phyloP scores from a whole-genome alignment of 1,284 basidiomycete genomes.

The Dichomitus squalens region DNA sequence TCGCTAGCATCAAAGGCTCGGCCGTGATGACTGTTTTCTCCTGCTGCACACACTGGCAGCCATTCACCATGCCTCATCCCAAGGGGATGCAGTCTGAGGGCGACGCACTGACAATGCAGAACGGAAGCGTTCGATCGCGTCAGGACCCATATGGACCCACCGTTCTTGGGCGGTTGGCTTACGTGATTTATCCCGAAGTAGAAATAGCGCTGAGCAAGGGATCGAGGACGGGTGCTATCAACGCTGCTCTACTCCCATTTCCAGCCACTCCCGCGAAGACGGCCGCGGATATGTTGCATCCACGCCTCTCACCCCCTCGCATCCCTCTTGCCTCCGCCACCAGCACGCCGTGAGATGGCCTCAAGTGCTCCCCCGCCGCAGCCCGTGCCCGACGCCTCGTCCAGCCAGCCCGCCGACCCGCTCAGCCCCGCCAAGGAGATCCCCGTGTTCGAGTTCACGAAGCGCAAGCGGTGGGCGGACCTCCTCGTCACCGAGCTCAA shows the following conservation, averaged over 20 bases:
- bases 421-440: slow-evolving; percentile 18
- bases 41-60: too few relatives aligned
- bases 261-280: not conserved
- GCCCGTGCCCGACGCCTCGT: not conserved
- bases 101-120: not conserved
- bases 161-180: slow-evolving; percentile 1
- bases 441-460: slow-evolving; percentile 74
- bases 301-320: not conserved
- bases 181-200: slow-evolving; percentile 5
- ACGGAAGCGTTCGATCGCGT: slow-evolving; percentile 4
- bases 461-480: slow-evolving; percentile 85
- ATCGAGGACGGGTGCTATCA: slow-evolving; percentile 1
- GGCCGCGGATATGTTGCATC: not conserved
- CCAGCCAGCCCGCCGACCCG: not conserved
- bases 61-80: too few relatives aligned
- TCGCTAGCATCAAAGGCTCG: not conserved
- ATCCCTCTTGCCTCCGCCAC: not conserved
- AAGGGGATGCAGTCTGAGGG: too few relatives aligned
- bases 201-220: not conserved
- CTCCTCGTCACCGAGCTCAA: slow-evolving; percentile 77
- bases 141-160: slow-evolving; percentile 20
- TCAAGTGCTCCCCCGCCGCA: not conserved
- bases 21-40: too few relatives aligned
- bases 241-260: not conserved
- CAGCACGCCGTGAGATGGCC: not conserved